Base-by-base conservation (phyloP, 2,329 filamentous ascomycete genomes). In the Metarhizium sp. region DNA sequence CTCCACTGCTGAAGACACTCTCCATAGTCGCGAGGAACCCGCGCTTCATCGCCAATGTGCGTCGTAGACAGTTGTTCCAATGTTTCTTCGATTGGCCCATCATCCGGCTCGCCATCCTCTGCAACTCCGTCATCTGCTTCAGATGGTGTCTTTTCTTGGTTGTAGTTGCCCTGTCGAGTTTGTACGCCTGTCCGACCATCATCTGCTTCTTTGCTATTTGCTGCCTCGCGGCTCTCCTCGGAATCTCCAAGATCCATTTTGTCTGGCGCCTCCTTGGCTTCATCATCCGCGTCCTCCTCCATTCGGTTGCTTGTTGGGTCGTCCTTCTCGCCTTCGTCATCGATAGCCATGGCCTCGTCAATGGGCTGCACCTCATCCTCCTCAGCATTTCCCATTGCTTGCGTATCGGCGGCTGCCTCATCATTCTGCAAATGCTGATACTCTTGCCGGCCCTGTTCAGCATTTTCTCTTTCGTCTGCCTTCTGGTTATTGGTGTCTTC, bases 371-470 rank as follows among this genome's bases (percentile, higher is more conserved):
- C 88, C 68, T 96, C 89, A 30, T 99, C 92, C 59, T 95, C 87
- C 11, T 84, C 88, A 5, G 92, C 90, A 43, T 88, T 86, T 38
- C 94, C 95, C 65, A 99, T 80, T 14, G 94, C 94, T 72, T 99
- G 94, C 1, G 90, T 85, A 55, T 96, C 92, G n/a, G 87, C 82
- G 54, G 86, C 79, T 32, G 85, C 82, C 34, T 94, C 81, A 58
- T 96, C 90, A 61, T 96, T 85, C 58, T 87, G 86, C 3, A 97
- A 76, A 71, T 99, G 94, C 73, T 97, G 91, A 66, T 96, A 96
- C 66, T 96, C 91, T n/a, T 82, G 82, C 65, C 86, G 79, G 10
- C 81, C 78, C 77, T 90, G 87, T 59, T 94, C 85, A n/a, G 84
- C 77, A 57, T 88, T 82, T 60, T 73, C 71, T 16, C 61, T 59